Evolutionary conservation across 306 rosid species (phyloP).

Genomic region (Sicyos edulis): DNA sequence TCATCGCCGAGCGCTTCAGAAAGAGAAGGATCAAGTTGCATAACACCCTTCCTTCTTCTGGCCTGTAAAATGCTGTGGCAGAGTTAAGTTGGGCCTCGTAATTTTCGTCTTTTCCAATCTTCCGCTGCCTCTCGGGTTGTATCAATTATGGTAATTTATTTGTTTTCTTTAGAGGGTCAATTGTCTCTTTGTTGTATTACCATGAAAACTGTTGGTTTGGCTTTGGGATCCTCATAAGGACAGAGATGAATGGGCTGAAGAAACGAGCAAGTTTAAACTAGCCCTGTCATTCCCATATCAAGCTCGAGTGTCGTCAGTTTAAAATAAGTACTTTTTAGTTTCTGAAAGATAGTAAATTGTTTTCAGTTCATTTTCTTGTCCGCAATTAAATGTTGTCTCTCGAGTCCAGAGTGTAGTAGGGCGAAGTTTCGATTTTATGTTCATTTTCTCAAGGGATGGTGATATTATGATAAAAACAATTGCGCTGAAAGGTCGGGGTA

Average conservation of each 20-base stretch:
- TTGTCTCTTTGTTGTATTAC: neutral
- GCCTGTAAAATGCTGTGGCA: constrained; percentile 31
- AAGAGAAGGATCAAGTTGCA: constrained; percentile 75
- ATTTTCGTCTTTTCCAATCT: neutral
- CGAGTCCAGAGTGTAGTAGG: too few species aligned
- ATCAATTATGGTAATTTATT: neutral
- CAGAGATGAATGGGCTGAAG: neutral
- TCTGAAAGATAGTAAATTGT: too few species aligned
- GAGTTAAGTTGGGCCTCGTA: constrained; percentile 25
- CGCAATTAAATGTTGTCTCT: neutral
- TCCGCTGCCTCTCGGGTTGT: neutral
- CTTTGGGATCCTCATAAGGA: neutral
- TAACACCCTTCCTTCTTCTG: constrained; percentile 32
- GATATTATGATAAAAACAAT: neutral
- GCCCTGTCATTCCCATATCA: neutral
- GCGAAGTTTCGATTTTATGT: neutral
- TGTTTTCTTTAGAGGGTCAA: constrained; percentile 4
- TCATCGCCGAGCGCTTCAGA: constrained; percentile 86
- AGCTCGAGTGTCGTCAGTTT: neutral
- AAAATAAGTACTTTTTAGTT: too few species aligned
- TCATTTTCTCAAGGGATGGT: neutral
- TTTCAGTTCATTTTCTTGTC: too few species aligned
- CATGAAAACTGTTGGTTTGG: constrained; percentile 14
- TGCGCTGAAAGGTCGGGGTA: neutral
- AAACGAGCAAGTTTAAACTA: neutral